Percentiles rank a stretch among this genome's conserved stretches.
Evolutionary conservation across 306 rosid species (phyloP).

Genomic region (Morella rubra): DNA sequence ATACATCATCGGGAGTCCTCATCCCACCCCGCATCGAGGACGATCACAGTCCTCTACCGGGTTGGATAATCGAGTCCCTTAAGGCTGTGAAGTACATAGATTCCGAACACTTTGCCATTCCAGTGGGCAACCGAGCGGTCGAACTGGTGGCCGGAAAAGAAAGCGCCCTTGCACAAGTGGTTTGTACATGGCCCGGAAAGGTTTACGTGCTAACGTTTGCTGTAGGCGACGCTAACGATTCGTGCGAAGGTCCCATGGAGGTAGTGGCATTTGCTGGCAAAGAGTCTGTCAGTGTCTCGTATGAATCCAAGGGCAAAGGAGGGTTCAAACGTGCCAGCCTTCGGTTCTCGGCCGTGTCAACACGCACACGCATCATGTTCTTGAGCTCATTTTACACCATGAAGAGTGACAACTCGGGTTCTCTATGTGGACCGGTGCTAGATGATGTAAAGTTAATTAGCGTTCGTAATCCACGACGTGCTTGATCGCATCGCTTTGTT

Average conservation of each 20-base stretch:
- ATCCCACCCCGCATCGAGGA: conserved; percentile 78
- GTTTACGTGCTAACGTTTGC: conserved; percentile 60
- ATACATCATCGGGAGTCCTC: conserved; percentile 58
- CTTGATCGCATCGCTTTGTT: conserved; percentile 12
- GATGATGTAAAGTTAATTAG: conserved; percentile 71
- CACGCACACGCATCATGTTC: conserved; percentile 59
- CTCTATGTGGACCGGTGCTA: conserved; percentile 76
- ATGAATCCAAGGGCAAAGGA: conserved; percentile 65
- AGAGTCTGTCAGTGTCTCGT: conserved; percentile 42
- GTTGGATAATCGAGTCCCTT: conserved; percentile 84
- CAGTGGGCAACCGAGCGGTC: conserved; percentile 63
- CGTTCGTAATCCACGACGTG: conserved; percentile 41
- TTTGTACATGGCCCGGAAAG: conserved; percentile 40
- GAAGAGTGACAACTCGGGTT: conserved; percentile 61
- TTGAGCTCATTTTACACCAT: conserved; percentile 61
- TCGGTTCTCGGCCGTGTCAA: conserved; percentile 47
- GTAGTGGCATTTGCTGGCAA: conserved; percentile 69
- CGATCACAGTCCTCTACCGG: conserved; percentile 65
- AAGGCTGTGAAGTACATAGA: conserved; percentile 85
- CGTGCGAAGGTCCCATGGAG: conserved; percentile 57
- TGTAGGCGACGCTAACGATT: conserved; percentile 69
- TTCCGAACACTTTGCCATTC: conserved; percentile 58
- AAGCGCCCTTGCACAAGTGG: conserved; percentile 68
- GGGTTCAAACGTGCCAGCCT: conserved; percentile 51
- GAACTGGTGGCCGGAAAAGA: conserved; percentile 86